Evolutionary conservation across 148 eudicot species (phyloP).

Genomic region (Selenicereus undatus): DNA sequence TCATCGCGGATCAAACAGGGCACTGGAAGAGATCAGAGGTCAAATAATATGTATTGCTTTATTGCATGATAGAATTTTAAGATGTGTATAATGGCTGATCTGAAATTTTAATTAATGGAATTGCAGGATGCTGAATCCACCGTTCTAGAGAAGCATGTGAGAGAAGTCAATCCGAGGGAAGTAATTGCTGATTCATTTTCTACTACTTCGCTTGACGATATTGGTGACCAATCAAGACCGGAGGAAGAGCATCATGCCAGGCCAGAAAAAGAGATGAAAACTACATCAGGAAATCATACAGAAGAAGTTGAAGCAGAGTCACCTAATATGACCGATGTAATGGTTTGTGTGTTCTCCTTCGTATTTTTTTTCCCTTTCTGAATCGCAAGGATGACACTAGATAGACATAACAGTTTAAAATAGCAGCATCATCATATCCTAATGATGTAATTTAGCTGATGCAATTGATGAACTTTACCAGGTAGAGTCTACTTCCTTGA

Average conservation of each 20-base stretch:
- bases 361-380: neutral
- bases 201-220: conserved; percentile 23
- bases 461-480: neutral
- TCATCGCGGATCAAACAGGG: neutral
- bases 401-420: too few species aligned
- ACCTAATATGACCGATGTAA: conserved; percentile 7
- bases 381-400: neutral
- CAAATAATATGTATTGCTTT: neutral
- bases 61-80: neutral
- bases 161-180: conserved; percentile 13
- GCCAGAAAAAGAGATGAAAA: neutral
- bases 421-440: neutral
- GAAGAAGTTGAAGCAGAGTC: neutral
- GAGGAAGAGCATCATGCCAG: conserved; percentile 9
- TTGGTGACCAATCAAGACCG: conserved; percentile 9
- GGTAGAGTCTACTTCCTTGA: conserved; percentile 9
- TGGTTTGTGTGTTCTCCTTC: neutral
- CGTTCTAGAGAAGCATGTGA: neutral
- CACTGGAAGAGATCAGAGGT: conserved; percentile 14
- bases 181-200: conserved; percentile 18
- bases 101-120: neutral
- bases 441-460: neutral
- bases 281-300: neutral
- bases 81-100: neutral
- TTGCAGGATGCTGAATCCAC: conserved; percentile 9